Evolutionary conservation across 2,329 filamentous ascomycete species (phyloP).

Genomic region (Aureobasidium musti): DNA sequence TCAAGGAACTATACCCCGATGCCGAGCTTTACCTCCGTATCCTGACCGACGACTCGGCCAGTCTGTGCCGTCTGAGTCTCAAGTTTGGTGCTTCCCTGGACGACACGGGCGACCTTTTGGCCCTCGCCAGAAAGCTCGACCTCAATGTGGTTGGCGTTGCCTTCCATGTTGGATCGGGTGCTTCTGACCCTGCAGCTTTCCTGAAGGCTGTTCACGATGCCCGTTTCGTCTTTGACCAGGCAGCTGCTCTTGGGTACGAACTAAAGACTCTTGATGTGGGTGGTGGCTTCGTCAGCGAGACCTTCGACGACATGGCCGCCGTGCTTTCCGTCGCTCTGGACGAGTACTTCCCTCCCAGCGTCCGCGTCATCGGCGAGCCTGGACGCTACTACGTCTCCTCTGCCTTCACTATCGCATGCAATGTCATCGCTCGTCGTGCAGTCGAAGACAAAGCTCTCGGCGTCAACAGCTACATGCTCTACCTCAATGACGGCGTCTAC

Average conservation of each 20-base stretch:
- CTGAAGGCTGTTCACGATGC: conserved; percentile 89
- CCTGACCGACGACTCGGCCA: conserved; percentile 92
- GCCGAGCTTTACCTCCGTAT: conserved; percentile 95
- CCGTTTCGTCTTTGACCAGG: conserved; percentile 84
- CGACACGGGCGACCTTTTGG: conserved; percentile 72
- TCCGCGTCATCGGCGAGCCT: conserved; percentile 92
- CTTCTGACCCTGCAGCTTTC: conserved; percentile 90
- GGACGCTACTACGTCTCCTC: conserved; percentile 93
- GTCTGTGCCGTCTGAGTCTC: conserved; percentile 90
- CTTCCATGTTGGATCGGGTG: conserved; percentile 96
- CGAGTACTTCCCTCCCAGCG: conserved; percentile 77
- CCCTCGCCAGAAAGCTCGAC: conserved; percentile 75
- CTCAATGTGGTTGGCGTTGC: conserved; percentile 94
- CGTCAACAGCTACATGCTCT: conserved; percentile 86
- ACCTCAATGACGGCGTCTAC: conserved; percentile 96
- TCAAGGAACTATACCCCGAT: conserved; percentile 83
- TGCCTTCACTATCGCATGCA: conserved; percentile 92
- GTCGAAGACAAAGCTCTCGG: conserved; percentile 69
- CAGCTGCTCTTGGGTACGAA: conserved; percentile 70
- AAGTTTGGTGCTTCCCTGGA: conserved; percentile 96
- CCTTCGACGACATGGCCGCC: conserved; percentile 85
- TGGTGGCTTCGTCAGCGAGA: conserved; percentile 87
- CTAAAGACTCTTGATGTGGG: conserved; percentile 91
- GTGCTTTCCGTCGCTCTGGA: conserved; percentile 80
- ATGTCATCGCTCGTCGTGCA: conserved; percentile 92